These are phyloP conservation scores for Eutrema yunnanense DNA, from an alignment of 345 rosid species.

Conservation along the genomic window DNA sequence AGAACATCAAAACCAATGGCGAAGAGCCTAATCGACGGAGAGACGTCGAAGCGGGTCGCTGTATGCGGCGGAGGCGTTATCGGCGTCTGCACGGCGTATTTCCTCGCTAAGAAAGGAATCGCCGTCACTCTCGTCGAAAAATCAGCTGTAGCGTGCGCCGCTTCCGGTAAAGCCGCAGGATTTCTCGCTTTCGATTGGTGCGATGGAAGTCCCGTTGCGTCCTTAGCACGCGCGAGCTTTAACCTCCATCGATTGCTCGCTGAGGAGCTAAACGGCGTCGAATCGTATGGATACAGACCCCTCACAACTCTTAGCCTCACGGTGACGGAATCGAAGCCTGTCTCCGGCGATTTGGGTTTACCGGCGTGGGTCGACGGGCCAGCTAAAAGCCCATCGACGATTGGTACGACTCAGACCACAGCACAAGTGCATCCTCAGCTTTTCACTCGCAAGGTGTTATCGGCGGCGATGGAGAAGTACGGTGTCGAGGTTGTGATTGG, in stretches of 20 bases:
- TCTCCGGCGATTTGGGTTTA: constrained; percentile 10
- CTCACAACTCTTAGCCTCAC: constrained; percentile 63
- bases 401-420: constrained; percentile 64
- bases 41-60: constrained; percentile 37
- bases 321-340: constrained; percentile 41
- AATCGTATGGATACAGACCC: constrained; percentile 69
- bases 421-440: constrained; percentile 85
- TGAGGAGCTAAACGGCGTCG: constrained; percentile 61
- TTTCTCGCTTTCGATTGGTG: constrained; percentile 93
- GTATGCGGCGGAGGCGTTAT: constrained; percentile 85
- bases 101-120: constrained; percentile 65
- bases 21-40: background rate
- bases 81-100: constrained; percentile 86
- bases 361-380: constrained; percentile 84
- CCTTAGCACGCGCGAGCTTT: constrained; percentile 81
- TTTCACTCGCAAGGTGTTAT: constrained; percentile 50
- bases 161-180: constrained; percentile 90
- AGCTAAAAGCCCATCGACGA: constrained; percentile 34
- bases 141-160: constrained; percentile 80
- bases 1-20: constrained; percentile 17
- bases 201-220: constrained; percentile 53
- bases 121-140: constrained; percentile 68
- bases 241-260: constrained; percentile 75
- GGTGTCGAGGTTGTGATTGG: constrained; percentile 73
- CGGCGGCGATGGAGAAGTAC: constrained; percentile 49